These are phyloP conservation scores for Talaromyces sp. DNA, from an alignment of 2,329 filamentous ascomycete species.

Conservation along the genomic window DNA sequence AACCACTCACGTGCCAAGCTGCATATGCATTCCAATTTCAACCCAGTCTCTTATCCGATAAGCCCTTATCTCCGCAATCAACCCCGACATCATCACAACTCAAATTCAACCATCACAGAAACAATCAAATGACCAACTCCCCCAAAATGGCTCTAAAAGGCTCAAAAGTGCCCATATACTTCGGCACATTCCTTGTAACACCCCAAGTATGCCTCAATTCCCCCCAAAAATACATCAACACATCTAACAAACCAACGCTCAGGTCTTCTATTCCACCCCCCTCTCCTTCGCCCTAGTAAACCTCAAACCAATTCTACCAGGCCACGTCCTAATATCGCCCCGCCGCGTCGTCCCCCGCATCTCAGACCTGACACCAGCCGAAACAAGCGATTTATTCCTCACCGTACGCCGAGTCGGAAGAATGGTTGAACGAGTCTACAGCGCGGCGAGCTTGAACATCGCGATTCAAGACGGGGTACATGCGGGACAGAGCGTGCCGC, in stretches of 20 bases:
- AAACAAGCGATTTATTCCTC: conserved; percentile 84
- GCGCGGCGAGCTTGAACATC: conserved; percentile 81
- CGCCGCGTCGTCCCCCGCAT: conserved; percentile 70
- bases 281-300: conserved; percentile 90
- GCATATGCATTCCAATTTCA: too few relatives aligned
- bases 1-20: too few relatives aligned
- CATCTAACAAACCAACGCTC: conserved; percentile 8
- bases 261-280: conserved; percentile 86
- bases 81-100: too few relatives aligned
- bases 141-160: conserved; percentile 29
- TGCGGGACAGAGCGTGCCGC: conserved; percentile 90
- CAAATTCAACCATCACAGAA: background rate
- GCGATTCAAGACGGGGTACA: conserved; percentile 91
- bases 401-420: conserved; percentile 80
- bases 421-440: conserved; percentile 67
- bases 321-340: conserved; percentile 90
- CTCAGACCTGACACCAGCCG: conserved; percentile 69
- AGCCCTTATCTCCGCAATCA: too few relatives aligned
- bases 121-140: conserved; percentile 2
- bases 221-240: too few relatives aligned
- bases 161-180: conserved; percentile 56
- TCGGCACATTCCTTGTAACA: conserved; percentile 77
- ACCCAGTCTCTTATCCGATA: background rate
- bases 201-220: conserved; percentile 59
- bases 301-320: conserved; percentile 88